Percentiles rank a stretch among this genome's conserved stretches.
Evolutionary conservation across 306 rosid genomes (phyloP).

Genomic region (Trifolium fragiferum): DNA sequence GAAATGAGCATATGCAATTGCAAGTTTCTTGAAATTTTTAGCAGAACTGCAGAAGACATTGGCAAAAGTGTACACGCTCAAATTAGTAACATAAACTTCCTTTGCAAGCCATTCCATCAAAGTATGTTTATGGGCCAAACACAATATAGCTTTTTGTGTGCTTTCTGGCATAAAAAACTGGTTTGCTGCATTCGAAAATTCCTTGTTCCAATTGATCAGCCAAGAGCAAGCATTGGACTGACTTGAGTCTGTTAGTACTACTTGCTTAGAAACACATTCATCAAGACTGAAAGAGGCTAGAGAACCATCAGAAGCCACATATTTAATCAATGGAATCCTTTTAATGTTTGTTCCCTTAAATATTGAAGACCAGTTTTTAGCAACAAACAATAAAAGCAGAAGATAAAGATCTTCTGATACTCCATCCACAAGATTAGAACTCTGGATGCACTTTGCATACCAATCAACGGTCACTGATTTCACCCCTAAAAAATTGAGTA

Average conservation of each 20-base stretch:
- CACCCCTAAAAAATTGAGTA: conserved; percentile 60
- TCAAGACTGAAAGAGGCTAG: conserved; percentile 48
- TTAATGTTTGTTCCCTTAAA: conserved; percentile 46
- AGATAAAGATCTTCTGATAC: conserved; percentile 62
- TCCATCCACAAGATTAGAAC: conserved; percentile 57
- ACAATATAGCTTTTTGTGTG: conserved; percentile 53
- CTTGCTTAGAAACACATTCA: conserved; percentile 34
- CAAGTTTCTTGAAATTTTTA: conserved; percentile 25
- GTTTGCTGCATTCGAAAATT: conserved; percentile 42
- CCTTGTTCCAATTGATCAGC: conserved; percentile 61
- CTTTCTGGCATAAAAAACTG: conserved; percentile 57
- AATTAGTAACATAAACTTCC: conserved; percentile 29
- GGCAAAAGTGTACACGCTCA: conserved; percentile 46
- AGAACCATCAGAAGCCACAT: conserved; percentile 50
- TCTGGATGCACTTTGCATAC: conserved; percentile 78
- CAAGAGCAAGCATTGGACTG: conserved; percentile 48
- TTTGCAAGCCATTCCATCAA: conserved; percentile 58
- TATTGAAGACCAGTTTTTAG: conserved; percentile 53
- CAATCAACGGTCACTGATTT: conserved; percentile 54
- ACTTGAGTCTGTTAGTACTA: conserved; percentile 37
- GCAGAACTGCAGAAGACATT: conserved; percentile 15
- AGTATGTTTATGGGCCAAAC: neutral
- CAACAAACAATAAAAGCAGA: conserved; percentile 59
- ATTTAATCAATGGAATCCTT: conserved; percentile 55
- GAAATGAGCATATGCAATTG: conserved; percentile 58